phyloP scores from a whole-genome alignment of 345 rosid species.

The Ceriops decandra region DNA sequence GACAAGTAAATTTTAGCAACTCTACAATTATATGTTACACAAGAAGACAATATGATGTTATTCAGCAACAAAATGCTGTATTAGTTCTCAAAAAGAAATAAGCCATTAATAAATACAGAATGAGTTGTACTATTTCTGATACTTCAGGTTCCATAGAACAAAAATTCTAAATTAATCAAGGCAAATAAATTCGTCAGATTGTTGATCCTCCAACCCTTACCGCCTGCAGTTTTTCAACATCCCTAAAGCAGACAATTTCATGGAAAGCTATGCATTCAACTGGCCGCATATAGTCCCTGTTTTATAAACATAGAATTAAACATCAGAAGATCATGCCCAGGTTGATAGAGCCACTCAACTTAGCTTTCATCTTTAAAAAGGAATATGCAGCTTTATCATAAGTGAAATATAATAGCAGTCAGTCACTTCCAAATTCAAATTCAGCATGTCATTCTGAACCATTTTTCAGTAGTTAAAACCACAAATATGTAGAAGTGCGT shows the following conservation, averaged over 20 bases:
- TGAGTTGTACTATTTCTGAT: background rate
- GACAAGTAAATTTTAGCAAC: too few relatives aligned
- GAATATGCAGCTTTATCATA: too few relatives aligned
- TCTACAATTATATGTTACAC: too few relatives aligned
- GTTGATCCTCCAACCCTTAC: constrained; percentile 41
- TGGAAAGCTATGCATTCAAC: constrained; percentile 63
- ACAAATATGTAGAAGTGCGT: too few relatives aligned
- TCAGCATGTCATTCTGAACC: too few relatives aligned
- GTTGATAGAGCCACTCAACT: background rate
- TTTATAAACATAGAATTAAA: constrained; percentile 15
- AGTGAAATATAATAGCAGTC: too few relatives aligned
- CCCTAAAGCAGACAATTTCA: constrained; percentile 76
- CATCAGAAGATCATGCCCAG: constrained; percentile 2
- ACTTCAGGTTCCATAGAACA: background rate
- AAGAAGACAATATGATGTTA: too few relatives aligned
- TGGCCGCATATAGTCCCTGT: constrained; percentile 76
- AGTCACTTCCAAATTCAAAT: too few relatives aligned
- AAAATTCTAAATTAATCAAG: background rate
- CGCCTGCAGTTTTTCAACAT: constrained; percentile 61
- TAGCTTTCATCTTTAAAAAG: too few relatives aligned
- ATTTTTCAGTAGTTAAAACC: too few relatives aligned
- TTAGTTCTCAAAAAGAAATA: too few relatives aligned
- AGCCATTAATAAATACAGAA: background rate
- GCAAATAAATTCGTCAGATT: constrained; percentile 3
- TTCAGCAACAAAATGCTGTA: too few relatives aligned